Evolutionary conservation across 2,329 filamentous ascomycete species (phyloP).

Genomic region (Colletotrichum destructivum): DNA sequence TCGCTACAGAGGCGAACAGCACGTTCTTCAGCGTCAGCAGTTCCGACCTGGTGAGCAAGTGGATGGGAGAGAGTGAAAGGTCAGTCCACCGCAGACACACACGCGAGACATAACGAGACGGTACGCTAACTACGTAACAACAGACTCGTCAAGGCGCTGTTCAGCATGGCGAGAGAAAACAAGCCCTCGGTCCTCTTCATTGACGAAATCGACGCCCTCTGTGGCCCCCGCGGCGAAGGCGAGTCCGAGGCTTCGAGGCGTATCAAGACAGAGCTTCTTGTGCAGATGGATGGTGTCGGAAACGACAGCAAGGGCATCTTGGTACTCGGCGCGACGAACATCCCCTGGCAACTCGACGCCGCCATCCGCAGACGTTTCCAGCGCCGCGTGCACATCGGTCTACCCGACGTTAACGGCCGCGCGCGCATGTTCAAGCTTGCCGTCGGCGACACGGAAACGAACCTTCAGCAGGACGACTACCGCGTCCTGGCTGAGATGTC

Average conservation of each 20-base stretch:
- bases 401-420: slow-evolving; percentile 89
- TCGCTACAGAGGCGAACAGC: slow-evolving; percentile 98
- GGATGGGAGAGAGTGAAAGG: slow-evolving; percentile 99
- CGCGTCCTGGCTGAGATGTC: slow-evolving; percentile 84
- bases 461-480: slow-evolving; percentile 84
- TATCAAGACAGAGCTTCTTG: slow-evolving; percentile 98
- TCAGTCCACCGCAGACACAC: slow-evolving; percentile 56
- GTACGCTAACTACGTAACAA: background rate
- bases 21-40: slow-evolving; percentile 99
- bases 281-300: slow-evolving; percentile 99
- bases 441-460: slow-evolving; percentile 92
- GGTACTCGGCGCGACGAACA: slow-evolving; percentile 96
- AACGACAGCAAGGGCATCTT: slow-evolving; percentile 95
- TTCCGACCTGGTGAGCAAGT: slow-evolving; percentile 97
- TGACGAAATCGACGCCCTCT: slow-evolving; percentile 97
- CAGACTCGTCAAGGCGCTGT: slow-evolving; percentile 95
- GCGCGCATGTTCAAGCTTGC: slow-evolving; percentile 97
- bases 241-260: slow-evolving; percentile 97
- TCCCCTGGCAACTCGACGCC: slow-evolving; percentile 97
- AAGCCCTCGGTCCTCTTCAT: slow-evolving; percentile 99
- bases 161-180: slow-evolving; percentile 98
- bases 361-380: slow-evolving; percentile 98
- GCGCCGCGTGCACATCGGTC: slow-evolving; percentile 92
- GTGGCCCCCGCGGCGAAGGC: slow-evolving; percentile 91
- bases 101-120: background rate